A percentile compares a stretch with the other conserved stretches of the same genome.
Evolutionary conservation across 1,284 basidiomycete species (phyloP).

Genomic region (Trametes sp.): DNA sequence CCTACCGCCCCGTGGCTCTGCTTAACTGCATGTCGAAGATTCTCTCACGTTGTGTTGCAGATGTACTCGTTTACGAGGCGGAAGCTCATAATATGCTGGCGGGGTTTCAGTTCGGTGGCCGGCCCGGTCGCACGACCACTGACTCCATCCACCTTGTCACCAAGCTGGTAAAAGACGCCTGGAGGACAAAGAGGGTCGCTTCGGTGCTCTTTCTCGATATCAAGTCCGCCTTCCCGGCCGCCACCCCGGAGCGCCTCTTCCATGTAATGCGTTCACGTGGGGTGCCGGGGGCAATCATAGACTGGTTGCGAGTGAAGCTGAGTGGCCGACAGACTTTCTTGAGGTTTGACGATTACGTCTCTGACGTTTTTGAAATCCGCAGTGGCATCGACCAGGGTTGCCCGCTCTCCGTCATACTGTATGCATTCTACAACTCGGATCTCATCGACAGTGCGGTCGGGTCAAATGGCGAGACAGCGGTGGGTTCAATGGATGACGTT

Average conservation of each 20-base stretch:
- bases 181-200: conserved; percentile 42
- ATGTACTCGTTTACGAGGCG: not conserved
- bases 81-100: not conserved
- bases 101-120: conserved; percentile 44
- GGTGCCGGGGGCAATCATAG: conserved; percentile 35
- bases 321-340: conserved; percentile 35
- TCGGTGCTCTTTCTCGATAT: conserved; percentile 48
- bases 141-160: conserved; percentile 48
- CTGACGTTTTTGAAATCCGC: conserved; percentile 32
- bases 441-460: conserved; percentile 33
- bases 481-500: conserved; percentile 44
- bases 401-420: conserved; percentile 43
- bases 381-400: no score
- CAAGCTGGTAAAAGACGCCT: conserved; percentile 44
- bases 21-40: not conserved
- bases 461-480: conserved; percentile 26
- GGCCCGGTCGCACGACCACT: conserved; percentile 44
- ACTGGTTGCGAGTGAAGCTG: conserved; percentile 38
- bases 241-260: conserved; percentile 37
- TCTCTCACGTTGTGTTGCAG: not conserved
- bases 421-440: conserved; percentile 45
- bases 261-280: conserved; percentile 43
- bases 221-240: conserved; percentile 49
- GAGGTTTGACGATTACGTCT: conserved; percentile 43
- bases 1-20: not conserved